Evolutionary conservation across 2,329 filamentous ascomycete genomes (phyloP).

Genomic region (Fusarium aywerte): DNA sequence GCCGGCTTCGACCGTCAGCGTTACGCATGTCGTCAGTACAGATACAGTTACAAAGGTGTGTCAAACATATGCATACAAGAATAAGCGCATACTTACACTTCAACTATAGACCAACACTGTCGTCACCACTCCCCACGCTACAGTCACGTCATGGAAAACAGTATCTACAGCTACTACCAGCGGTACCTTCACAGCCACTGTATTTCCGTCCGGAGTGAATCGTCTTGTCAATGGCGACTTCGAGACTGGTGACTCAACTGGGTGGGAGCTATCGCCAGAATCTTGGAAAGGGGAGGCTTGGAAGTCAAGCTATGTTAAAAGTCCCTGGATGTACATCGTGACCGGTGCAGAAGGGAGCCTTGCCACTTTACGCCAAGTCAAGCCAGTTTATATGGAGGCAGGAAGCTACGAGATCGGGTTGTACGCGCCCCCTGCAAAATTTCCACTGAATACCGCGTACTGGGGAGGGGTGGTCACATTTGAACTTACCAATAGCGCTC

Average conservation of each 20-base stretch:
- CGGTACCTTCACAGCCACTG: not conserved
- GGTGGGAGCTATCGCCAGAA: not conserved
- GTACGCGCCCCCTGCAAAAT: not conserved
- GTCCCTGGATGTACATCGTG: not conserved
- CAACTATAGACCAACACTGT: not conserved
- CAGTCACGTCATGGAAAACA: not conserved
- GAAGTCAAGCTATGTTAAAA: not conserved
- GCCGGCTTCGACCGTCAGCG: not conserved
- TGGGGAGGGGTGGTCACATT: not conserved
- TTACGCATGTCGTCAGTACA: not conserved
- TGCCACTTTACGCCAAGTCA: not conserved
- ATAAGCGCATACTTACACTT: not conserved
- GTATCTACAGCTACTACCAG: accelerated
- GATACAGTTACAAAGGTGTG: not conserved
- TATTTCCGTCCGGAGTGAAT: not conserved
- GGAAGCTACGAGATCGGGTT: not conserved
- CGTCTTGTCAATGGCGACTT: not conserved
- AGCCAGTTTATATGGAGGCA: not conserved
- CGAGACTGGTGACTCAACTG: not conserved
- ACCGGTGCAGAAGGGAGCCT: not conserved
- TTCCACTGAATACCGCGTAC: accelerated
- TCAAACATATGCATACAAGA: not conserved
- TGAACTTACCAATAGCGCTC: not conserved
- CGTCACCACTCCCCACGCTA: not conserved
- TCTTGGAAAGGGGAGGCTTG: not conserved